These are phyloP conservation scores for Massariosphaeria phaeospora DNA, from an alignment of 495 filamentous ascomycete genomes.

Conservation along the genomic window DNA sequence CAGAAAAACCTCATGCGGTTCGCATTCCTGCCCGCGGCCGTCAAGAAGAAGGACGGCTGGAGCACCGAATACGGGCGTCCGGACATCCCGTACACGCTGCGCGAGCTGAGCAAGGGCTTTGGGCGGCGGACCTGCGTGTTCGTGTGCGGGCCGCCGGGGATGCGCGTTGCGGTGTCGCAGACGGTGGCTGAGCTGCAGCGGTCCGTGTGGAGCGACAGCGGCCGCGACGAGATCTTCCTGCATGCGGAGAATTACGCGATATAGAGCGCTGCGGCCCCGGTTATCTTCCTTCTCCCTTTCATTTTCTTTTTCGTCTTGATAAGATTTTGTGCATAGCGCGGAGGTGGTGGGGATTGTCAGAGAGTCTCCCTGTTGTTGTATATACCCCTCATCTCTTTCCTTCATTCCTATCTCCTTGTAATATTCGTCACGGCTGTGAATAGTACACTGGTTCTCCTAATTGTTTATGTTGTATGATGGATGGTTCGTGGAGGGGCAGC, in stretches of 20 bases:
- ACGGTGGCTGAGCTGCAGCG: constrained; percentile 78
- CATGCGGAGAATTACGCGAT: constrained; percentile 94
- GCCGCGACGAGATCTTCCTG: constrained; percentile 84
- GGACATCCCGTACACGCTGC: constrained; percentile 76
- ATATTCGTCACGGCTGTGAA: background rate
- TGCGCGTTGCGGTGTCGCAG: constrained; percentile 80
- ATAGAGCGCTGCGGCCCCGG: constrained; percentile 37
- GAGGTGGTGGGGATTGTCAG: background rate
- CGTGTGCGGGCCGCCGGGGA: constrained; percentile 81
- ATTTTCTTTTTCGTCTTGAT: constrained; percentile 2
- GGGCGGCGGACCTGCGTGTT: constrained; percentile 85
- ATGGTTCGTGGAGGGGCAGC: too few species aligned
- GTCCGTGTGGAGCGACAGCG: constrained; percentile 70
- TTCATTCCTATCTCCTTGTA: constrained; percentile 2
- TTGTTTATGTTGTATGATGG: too few species aligned
- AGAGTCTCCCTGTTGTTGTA: background rate
- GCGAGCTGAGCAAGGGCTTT: constrained; percentile 70
- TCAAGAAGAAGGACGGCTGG: constrained; percentile 74
- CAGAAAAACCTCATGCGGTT: constrained; percentile 82
- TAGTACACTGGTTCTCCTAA: too few species aligned
- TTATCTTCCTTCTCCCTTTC: background rate
- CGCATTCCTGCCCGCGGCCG: constrained; percentile 62
- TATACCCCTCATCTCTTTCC: constrained; percentile 3
- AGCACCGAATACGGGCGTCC: constrained; percentile 90
- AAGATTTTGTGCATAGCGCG: constrained; percentile 13